Evolutionary conservation across 441 rosid genomes (phyloP).

Genomic region (Populus tomentosa): DNA sequence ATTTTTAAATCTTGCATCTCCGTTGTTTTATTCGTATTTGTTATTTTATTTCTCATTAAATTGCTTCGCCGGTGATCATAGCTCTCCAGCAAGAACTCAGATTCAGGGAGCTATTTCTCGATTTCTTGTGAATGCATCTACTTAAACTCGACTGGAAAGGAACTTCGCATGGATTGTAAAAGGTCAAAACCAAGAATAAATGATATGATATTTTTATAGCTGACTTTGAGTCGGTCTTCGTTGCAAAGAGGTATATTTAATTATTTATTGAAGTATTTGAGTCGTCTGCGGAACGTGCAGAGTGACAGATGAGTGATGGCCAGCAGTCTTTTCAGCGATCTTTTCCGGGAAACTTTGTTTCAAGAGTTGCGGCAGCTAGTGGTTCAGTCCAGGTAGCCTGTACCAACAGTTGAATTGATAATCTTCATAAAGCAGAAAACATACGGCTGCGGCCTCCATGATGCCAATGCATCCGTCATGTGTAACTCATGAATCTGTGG

Average conservation of each 20-base stretch:
- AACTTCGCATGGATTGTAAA: too few relatives aligned
- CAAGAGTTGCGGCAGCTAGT: slow-evolving; percentile 46
- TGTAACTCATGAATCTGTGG: too few relatives aligned
- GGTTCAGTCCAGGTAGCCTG: slow-evolving; percentile 27
- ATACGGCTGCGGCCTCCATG: not conserved
- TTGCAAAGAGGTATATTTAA: too few relatives aligned
- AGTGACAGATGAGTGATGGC: not conserved
- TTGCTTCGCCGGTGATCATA: too few relatives aligned
- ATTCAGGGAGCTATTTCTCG: too few relatives aligned
- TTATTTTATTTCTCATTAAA: not conserved
- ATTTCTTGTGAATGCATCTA: too few relatives aligned
- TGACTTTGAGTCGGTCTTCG: not conserved
- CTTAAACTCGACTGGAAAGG: not conserved
- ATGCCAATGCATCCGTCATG: slow-evolving; percentile 4
- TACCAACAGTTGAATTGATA: slow-evolving; percentile 13
- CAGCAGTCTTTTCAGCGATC: not conserved
- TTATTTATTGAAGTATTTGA: not conserved
- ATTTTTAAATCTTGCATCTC: too few relatives aligned
- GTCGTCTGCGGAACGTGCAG: not conserved
- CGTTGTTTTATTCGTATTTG: too few relatives aligned
- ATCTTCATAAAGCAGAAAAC: not conserved
- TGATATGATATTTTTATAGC: not conserved
- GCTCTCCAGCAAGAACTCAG: too few relatives aligned
- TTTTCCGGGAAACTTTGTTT: slow-evolving; percentile 6
- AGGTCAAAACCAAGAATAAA: too few relatives aligned